Evolutionary conservation across 2,329 filamentous ascomycete species (phyloP), one percentile per base, ranked within the genome.

Genomic region (Aspergillus candidus): DNA sequence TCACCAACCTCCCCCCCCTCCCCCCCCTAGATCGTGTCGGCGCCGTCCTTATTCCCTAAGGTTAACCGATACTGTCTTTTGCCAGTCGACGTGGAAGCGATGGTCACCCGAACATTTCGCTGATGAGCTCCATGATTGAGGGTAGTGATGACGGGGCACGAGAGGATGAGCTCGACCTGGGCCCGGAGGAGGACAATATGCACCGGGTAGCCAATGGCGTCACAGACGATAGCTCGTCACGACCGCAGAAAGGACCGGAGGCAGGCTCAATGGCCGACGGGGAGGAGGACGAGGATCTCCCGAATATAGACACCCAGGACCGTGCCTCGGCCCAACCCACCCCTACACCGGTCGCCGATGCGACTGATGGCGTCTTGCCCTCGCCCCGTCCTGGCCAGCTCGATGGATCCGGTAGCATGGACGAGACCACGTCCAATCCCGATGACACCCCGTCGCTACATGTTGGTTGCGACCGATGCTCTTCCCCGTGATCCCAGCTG

Each of bases 371-470:
- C 18, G 7, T 27, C 22, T 50, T 53, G n/a, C 51, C 54, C 34
- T 55, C 52, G 37, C 60, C 54, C 37, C 50, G 50, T 27, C 35
- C 43, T 18, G 50, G 52, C 29, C 51, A 53, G 45, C 44, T 46
- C 33, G 51, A 38, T 39, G 48, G 39, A 15, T 38, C 53, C 15
- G 58, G 53, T 48, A 74, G 78, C 55, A 72, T 75, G 32, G 80
- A 77, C 35, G 94, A 87, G 58, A 84, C 84, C 6, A 65, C 79
- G 45, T 94, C 88, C 4, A 83, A 81, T 18, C 86, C 87, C 14
- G 89, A 94, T 59, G 86, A 94, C 63, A 84, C 87, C 7, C 87
- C 87, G 17, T 96, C 91, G 13, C 65, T 91, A 41, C 86, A 88
- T 72, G 87, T 89, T 72, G 54, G 75, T 59, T 48, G 49, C 68